Percentiles rank a stretch among this genome's conserved stretches.
Conservation (phyloP, 345 rosid genomes). For the Moricandia moricandioides region DNA sequence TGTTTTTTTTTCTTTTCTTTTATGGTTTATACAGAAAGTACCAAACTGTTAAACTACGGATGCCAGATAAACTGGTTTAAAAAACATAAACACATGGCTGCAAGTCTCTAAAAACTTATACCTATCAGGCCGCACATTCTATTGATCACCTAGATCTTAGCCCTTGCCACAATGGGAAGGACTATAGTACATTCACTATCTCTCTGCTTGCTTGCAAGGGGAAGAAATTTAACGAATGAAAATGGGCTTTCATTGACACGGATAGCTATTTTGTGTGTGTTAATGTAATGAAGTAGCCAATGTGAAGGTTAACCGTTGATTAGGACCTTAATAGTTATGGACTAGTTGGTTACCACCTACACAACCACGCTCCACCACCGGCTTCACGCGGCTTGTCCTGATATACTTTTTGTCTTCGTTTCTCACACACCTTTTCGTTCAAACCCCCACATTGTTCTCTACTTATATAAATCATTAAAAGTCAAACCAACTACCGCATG, state of each 20-base stretch:
- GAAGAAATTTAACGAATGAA: neutral
- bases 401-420: neutral
- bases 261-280: neutral
- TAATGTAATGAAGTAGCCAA: neutral
- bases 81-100: neutral
- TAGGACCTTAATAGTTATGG: neutral
- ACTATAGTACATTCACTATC: neutral
- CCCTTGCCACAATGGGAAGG: neutral
- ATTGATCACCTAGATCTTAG: neutral
- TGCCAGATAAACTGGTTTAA: neutral
- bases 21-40: neutral
- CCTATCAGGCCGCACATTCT: too few species aligned
- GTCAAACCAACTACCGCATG: too few species aligned
- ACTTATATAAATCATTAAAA: too few species aligned
- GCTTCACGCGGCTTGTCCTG: neutral
- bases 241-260: neutral
- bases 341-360: neutral
- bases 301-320: neutral
- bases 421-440: neutral
- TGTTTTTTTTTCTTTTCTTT: neutral
- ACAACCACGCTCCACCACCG: neutral
- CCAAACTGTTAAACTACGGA: neutral
- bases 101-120: too few species aligned
- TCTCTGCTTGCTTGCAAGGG: conserved; percentile 3
- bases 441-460: too few species aligned